Base-by-base conservation (phyloP, 352 stramenopile species). In the Pythium dissotocum region DNA sequence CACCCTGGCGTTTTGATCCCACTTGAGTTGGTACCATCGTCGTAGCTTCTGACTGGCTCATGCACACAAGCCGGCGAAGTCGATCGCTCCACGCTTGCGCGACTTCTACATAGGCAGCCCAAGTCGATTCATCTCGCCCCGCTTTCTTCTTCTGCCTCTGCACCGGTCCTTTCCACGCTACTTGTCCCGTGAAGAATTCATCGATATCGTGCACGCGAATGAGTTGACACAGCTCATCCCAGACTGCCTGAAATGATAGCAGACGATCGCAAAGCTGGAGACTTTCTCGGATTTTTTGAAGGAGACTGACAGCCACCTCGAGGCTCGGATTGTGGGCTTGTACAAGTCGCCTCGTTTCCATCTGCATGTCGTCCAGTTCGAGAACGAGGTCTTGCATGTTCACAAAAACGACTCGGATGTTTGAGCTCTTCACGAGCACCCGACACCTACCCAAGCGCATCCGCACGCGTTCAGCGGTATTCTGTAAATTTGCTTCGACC, bases 151-250 rank as follows among this genome's bases (percentile, higher is more conserved):
- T 77, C 18, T 60, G 63, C 18, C 33, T 51, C 36, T 65, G 49
- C 40, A 62, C 24, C 13, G 33, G n/a, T 8, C 60, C 66, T 44
- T 75, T 75, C 33, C 54, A 66, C 8, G 53, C 58, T 26, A 68
- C 40, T 70, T 80, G 60, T 10, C 71, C 54, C n/a, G 67, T 73
- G 68, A 89, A 83, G 35, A 83, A 89, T 36, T 91, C 83, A 4
- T 91, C 80, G 3, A 86, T 67, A 28, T 91, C 83, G 46, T 88
- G 80, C 0, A 91, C 58, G 40, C 82, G 78, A 4, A 76, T 75
- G 28, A 83, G 62, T 63, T 87, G 73, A 49, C 78, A 89, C 6
- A 82, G 33, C 2, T 77, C 32, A 5, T 72, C 61, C 80, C 80
- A 89, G n/a, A 78, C 46, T 21, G 61, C 61, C 38, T 90, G 79